A percentile compares a stretch with the other conserved stretches of the same genome.
phyloP scores from a whole-genome alignment of 805 yeast genomes.

The Metschnikowia cubensis region DNA sequence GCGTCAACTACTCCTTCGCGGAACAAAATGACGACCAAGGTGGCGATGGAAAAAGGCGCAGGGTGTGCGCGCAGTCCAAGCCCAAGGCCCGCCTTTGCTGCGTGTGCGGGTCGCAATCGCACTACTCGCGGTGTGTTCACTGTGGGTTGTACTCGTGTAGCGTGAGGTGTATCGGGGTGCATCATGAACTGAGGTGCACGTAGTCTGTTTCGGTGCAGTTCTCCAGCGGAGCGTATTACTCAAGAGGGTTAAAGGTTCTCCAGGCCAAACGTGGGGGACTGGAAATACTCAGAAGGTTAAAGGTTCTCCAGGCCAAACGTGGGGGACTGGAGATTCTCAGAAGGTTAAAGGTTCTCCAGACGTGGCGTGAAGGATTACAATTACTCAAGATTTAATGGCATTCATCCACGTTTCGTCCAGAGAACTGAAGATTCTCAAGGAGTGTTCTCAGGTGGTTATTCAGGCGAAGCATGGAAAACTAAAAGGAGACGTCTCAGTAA shows the following conservation, averaged over 20 bases:
- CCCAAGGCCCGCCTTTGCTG: constrained; percentile 39
- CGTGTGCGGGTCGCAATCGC: constrained; percentile 36
- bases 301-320: neutral
- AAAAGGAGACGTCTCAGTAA: no score
- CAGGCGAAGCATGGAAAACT: no score
- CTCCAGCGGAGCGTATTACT: no score
- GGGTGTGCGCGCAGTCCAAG: constrained; percentile 16
- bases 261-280: no score
- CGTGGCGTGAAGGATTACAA: no score
- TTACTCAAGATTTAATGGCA: no score
- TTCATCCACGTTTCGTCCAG: no score
- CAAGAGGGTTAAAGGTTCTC: no score
- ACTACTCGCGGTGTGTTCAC: constrained; percentile 34
- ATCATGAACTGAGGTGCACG: constrained; percentile 39
- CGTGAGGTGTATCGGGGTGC: constrained; percentile 37
- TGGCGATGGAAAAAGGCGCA: constrained; percentile 16
- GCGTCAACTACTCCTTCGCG: constrained; percentile 38
- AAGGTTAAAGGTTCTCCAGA: no score
- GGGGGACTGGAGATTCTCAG: neutral
- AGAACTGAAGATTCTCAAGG: no score
- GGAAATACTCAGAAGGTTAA: no score
- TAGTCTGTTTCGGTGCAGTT: constrained; percentile 6
- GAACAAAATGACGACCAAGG: constrained; percentile 28
- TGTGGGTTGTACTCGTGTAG: constrained; percentile 42
- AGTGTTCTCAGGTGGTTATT: no score